These are phyloP conservation scores for Heritiera littoralis DNA, from an alignment of 345 rosid species.

Conservation along the genomic window DNA sequence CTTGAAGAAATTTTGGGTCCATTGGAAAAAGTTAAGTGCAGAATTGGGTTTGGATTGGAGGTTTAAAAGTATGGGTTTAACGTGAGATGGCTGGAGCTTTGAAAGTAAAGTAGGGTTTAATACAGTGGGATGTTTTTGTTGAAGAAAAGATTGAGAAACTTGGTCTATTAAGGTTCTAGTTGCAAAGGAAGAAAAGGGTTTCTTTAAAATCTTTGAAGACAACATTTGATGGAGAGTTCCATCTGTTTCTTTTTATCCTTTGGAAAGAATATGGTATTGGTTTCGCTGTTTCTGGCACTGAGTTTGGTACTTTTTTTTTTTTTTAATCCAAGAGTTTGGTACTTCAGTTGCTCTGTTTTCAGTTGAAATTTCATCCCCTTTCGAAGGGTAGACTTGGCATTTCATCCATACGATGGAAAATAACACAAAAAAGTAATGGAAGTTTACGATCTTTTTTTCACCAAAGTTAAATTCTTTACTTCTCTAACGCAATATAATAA, in stretches of 20 bases:
- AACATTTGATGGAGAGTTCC: slow-evolving; percentile 13
- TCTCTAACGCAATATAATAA: too few relatives aligned
- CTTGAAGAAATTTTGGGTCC: slow-evolving; percentile 14
- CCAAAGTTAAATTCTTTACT: too few relatives aligned
- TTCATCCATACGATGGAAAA: neutral
- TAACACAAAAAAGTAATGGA: too few relatives aligned
- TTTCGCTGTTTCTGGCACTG: neutral
- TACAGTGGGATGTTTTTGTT: neutral
- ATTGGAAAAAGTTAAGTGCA: slow-evolving; percentile 31
- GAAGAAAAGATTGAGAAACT: slow-evolving; percentile 13
- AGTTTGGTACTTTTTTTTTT: neutral
- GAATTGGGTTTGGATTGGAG: slow-evolving; percentile 30
- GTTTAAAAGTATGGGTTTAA: slow-evolving; percentile 27
- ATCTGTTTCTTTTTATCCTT: neutral
- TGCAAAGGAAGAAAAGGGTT: slow-evolving; percentile 8
- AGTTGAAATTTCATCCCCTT: neutral
- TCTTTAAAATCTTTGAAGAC: slow-evolving; percentile 16
- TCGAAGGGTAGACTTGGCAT: neutral
- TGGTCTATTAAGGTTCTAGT: slow-evolving; percentile 15
- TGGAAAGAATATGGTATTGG: too few relatives aligned
- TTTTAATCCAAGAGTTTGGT: neutral
- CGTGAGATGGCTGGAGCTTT: slow-evolving; percentile 17
- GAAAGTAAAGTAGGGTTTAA: slow-evolving; percentile 14
- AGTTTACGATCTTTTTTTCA: too few relatives aligned
- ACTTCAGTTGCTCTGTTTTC: neutral